Evolutionary conservation across 1,139 yeast genomes (phyloP), one percentile per base, ranked within the genome.

Genomic region (Suzukiozyma palmioleophila): DNA sequence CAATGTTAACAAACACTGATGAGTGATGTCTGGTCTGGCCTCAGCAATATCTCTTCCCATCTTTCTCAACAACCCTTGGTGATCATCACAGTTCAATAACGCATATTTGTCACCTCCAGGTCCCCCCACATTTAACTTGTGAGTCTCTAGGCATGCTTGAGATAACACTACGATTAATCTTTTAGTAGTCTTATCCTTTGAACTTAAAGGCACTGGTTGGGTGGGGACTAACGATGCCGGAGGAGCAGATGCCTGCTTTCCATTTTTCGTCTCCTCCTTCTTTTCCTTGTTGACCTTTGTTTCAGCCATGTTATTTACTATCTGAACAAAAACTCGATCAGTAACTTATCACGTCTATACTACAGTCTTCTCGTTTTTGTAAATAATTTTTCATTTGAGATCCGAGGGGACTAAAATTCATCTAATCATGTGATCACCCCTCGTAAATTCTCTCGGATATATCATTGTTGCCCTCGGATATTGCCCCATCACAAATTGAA

Each of bases 31-130:
- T 15, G 98, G 98, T 63, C 98, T 80, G 5, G 97, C 97, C 60
- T 92, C 98, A 35, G 96, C 90, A 50, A 92, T 92, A 60, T 92
- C 97, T 58, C 97, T 77, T 36, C 96, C 96, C 95, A 90, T 88
- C 60, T 89, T 90, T 62, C 94, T 84, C 53, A 92, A 71, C 42
- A 92, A 73, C 12, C 97, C 97, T 67, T 92, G 98, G 61, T 92
- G 98, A 62, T 92, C 98, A 62, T 92, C 98, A 71, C 98, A 92
- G 68, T 92, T 92, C 53, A 92, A 73, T 47, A 92, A 69, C 0
- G 95, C 97, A 57, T 84, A 92, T 60, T 92, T 86, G 59, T 90
- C 97, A 39, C 95, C 96, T 38, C 90, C 89, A 22, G 85, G 77
- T 8, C 83, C 79, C 9, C 87, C 81, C 3, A 84, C 71, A 43